A percentile compares a stretch with the other conserved stretches of the same genome.
Conservation (phyloP, 1,139 yeast species). For the Waltiozyma sp. region DNA sequence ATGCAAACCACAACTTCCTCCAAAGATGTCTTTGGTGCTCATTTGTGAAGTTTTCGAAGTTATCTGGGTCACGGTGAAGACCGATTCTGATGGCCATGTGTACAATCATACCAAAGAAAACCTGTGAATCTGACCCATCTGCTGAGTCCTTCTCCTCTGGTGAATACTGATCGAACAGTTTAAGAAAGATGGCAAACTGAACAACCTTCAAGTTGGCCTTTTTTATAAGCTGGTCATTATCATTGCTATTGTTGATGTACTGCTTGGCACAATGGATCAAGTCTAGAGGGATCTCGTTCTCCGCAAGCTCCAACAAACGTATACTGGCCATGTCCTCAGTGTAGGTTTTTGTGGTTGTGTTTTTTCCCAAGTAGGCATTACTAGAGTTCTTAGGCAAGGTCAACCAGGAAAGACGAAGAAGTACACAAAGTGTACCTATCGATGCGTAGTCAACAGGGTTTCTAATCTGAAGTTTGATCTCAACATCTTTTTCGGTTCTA, state of each 20-base stretch:
- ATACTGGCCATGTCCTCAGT: conserved; percentile 8
- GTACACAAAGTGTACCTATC: conserved; percentile 34
- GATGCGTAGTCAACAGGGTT: conserved; percentile 18
- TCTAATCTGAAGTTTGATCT: conserved; percentile 16
- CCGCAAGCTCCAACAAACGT: conserved; percentile 10
- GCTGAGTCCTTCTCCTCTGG: conserved; percentile 40
- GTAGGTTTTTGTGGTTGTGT: conserved; percentile 10
- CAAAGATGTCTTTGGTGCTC: conserved; percentile 24
- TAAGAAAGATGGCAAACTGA: conserved; percentile 37
- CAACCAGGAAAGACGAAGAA: conserved; percentile 38
- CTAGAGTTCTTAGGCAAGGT: conserved; percentile 30
- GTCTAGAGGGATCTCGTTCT: conserved; percentile 15
- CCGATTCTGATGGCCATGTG: conserved; percentile 49
- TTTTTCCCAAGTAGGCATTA: conserved; percentile 9
- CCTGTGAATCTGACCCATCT: conserved; percentile 37
- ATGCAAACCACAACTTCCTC: conserved; percentile 37
- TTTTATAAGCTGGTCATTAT: conserved; percentile 18
- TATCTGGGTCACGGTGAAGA: conserved; percentile 41
- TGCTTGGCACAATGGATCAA: conserved; percentile 21
- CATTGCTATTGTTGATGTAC: conserved; percentile 12
- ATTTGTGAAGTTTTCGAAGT: conserved; percentile 24
- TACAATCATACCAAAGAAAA: conserved; percentile 30
- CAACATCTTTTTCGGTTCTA: conserved; percentile 21
- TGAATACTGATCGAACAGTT: conserved; percentile 35
- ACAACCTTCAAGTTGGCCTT: conserved; percentile 31